Evolutionary conservation across 164 flowering plant genomes (phyloP), one percentile per base, ranked within the genome.

Genomic region (Sedum album): DNA sequence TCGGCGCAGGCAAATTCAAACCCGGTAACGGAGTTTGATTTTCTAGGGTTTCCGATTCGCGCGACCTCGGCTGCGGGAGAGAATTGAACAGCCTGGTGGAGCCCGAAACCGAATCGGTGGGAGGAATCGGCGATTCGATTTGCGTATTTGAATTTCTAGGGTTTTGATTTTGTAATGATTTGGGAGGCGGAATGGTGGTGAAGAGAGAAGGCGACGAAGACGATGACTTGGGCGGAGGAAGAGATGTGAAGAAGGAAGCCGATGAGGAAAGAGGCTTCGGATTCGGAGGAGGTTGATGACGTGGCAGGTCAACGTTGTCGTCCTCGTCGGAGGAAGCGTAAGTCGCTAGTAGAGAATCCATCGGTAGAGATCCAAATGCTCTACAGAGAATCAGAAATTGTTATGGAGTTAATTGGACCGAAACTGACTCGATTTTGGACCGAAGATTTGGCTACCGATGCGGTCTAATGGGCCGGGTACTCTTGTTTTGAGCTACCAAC

Each of bases 291-390:
- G 44, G 73, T 26, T 31, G 33, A 15, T 49, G 66, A 15, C 17
- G 65, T 55, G 46, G 73, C 15, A 46, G 72, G 4, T 67, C 38
- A 35, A 35, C 84, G 35, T 1, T n/a, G 17, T 76, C 80, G 36
- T 84, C 89, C 14, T 83, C 90, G 63, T 83, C 90, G 0, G 88
- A 85, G 33, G 93, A 84, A 41, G 87, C 88, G 69, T 86, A 89
- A 74, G 20, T 85, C 2, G 90, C 85, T 26, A 86, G 53, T 75
- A 88, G 61, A 25, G 93, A 83, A 15, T 88, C 93, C 93, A 88
- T 87, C 49, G 31, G 31, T 35, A 4, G 5, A 4, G n/a, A n/a
- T n/a, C n/a, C n/a, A n/a, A n/a, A n/a, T n/a, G n/a, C n/a, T n/a
- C n/a, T n/a, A n/a, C n/a, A n/a, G n/a, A n/a, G n/a, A n/a, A n/a